Evolutionary conservation across 164 flowering plant species (phyloP).

Genomic region (Chimonanthus salicifolius): DNA sequence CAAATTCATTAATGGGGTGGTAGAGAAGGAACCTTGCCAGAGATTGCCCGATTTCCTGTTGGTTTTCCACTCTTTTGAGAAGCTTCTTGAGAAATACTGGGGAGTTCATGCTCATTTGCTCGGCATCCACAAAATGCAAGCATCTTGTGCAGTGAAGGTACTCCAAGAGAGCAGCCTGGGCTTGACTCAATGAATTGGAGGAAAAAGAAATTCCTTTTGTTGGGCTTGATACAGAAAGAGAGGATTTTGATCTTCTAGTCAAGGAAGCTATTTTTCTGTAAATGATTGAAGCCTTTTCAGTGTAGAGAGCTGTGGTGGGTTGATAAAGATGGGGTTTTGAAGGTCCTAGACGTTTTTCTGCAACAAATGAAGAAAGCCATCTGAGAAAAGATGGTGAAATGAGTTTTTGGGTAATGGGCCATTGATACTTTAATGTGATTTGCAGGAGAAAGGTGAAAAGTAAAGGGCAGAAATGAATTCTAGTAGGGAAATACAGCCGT

Average conservation of each 20-base stretch:
- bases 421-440: not conserved
- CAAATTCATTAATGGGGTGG: conserved; percentile 79
- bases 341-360: not conserved
- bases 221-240: not conserved
- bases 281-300: not conserved
- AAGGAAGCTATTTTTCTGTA: not conserved
- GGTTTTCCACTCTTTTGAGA: conserved; percentile 26
- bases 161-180: conserved; percentile 56
- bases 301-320: not conserved
- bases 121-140: conserved; percentile 56
- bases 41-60: conserved; percentile 24
- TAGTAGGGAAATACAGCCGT: conserved; percentile 3
- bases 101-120: conserved; percentile 57
- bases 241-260: not conserved
- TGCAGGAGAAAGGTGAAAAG: not conserved
- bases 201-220: not conserved
- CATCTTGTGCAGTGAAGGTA: conserved; percentile 60
- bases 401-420: conserved; percentile 8
- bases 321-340: not conserved
- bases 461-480: not conserved
- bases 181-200: conserved; percentile 15
- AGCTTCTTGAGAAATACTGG: conserved; percentile 45
- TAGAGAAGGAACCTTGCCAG: conserved; percentile 47
- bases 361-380: not conserved
- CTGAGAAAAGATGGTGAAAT: not conserved